Evolutionary conservation across 441 rosid species (phyloP), one percentile per base, ranked within the genome.

Genomic region (Eutrema salsugineum): DNA sequence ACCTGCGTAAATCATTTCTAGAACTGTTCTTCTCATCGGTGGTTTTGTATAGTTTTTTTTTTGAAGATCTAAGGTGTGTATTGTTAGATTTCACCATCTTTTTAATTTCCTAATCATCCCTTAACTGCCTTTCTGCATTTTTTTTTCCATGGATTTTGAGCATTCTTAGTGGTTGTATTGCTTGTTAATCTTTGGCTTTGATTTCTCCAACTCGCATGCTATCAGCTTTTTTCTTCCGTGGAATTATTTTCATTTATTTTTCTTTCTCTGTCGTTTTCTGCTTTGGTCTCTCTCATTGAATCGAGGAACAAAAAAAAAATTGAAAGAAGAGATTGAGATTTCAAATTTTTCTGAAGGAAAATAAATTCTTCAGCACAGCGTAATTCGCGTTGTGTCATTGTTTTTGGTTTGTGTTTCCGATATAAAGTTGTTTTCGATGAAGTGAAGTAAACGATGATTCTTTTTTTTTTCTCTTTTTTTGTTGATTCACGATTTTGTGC

Each of bases 21-120:
- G 28, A 11, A 22, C 36, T 69, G 6, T 15, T 28, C 39, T 47
- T 60, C 73, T 35, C 24, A 70, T 5, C 51, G 35, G 7, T 51
- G 32, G 3, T 42, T 19, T 9, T 42, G 14, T 54, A 11, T 54
- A 32, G 30, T 35, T 5, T 14, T 1, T 35, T 5, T 14, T 1
- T 11, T 16, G 22, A 67, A 67, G 68, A 68, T 68, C 79, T 65
- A 58, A 80, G 83, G 80, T 79, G 32, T 44, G 73, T 62, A 1
- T 12, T 35, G 11, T 16, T 28, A 3, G 12, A 11, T 64, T 14
- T 59, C 61, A 11, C 11, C 50, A 8, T 1, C 7, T 28, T n/a
- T 38, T 3, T 22, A 4, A 2, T 5, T 0, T 24, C 15, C 27
- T 42, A 12, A 17, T 70, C 0, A 11, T 49, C 16, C 14, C 6